These are phyloP conservation scores for Limnanthes douglasii DNA, from an alignment of 345 rosid genomes.

Conservation along the genomic window DNA sequence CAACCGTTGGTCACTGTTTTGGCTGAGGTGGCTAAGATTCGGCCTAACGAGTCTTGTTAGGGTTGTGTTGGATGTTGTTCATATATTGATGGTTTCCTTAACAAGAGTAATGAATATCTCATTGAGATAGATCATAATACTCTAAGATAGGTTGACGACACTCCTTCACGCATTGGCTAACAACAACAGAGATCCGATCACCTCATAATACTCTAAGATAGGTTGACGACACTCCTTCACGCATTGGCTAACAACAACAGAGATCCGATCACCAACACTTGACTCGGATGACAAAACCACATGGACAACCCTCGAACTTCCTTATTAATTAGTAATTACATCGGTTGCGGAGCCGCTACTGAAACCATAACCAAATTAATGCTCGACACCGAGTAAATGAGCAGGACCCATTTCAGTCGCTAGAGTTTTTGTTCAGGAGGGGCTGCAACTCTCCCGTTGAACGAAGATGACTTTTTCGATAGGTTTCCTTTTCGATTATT, in stretches of 20 bases:
- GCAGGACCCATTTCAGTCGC: slow-evolving; percentile 43
- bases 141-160: slow-evolving; percentile 52
- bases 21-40: no score
- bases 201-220: no score
- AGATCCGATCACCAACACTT: slow-evolving; percentile 43
- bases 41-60: no score
- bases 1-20: no score
- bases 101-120: slow-evolving; percentile 91
- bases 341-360: slow-evolving; percentile 29
- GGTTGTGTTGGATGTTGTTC: no score
- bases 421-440: slow-evolving; percentile 21
- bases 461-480: slow-evolving; percentile 43
- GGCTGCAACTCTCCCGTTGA: slow-evolving; percentile 33
- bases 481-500: slow-evolving; percentile 28
- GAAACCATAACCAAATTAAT: neutral
- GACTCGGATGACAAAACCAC: slow-evolving; percentile 53
- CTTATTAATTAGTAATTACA: slow-evolving; percentile 68
- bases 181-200: slow-evolving; percentile 31
- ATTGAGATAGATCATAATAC: slow-evolving; percentile 26
- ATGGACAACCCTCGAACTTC: slow-evolving; percentile 68
- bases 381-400: slow-evolving; percentile 13
- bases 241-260: slow-evolving; percentile 33
- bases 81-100: no score
- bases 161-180: slow-evolving; percentile 50
- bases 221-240: slow-evolving; percentile 75